phyloP scores from a whole-genome alignment of 805 yeast genomes.

The Candida peoriensis region DNA sequence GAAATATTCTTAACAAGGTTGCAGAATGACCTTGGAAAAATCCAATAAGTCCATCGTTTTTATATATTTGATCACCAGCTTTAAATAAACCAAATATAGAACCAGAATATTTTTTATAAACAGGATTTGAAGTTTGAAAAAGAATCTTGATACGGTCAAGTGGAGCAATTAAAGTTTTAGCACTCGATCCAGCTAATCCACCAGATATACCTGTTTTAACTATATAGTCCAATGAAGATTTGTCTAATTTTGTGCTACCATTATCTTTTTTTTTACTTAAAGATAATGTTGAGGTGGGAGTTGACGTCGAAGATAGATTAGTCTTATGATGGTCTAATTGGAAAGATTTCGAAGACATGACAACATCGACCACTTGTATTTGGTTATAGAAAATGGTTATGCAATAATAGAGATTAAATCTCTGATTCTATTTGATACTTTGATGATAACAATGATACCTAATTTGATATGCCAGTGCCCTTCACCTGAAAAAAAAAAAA shows the following conservation, averaged over 20 bases:
- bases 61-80: slow-evolving; percentile 67
- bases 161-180: slow-evolving; percentile 93
- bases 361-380: too few species aligned
- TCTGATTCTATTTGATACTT: too few species aligned
- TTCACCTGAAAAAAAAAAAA: too few species aligned
- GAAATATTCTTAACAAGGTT: slow-evolving; percentile 84
- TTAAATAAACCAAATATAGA: slow-evolving; percentile 67
- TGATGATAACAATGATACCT: too few species aligned
- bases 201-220: slow-evolving; percentile 87
- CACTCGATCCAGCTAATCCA: slow-evolving; percentile 94
- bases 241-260: slow-evolving; percentile 39
- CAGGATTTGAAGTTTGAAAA: slow-evolving; percentile 93
- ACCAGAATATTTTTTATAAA: slow-evolving; percentile 74
- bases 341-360: too few species aligned
- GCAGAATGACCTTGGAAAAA: slow-evolving; percentile 95
- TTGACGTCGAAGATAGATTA: too few species aligned
- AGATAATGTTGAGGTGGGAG: too few species aligned
- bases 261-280: too few species aligned
- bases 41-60: slow-evolving; percentile 69
- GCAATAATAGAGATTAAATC: too few species aligned
- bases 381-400: too few species aligned
- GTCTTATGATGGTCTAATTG: too few species aligned
- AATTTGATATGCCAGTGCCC: too few species aligned
- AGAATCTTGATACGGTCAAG: slow-evolving; percentile 90
- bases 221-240: slow-evolving; percentile 72